Percentiles rank a stretch among this genome's conserved stretches.
phyloP scores from a whole-genome alignment of 2,329 filamentous ascomycete species.

The Ophiostoma tasmaniense region DNA sequence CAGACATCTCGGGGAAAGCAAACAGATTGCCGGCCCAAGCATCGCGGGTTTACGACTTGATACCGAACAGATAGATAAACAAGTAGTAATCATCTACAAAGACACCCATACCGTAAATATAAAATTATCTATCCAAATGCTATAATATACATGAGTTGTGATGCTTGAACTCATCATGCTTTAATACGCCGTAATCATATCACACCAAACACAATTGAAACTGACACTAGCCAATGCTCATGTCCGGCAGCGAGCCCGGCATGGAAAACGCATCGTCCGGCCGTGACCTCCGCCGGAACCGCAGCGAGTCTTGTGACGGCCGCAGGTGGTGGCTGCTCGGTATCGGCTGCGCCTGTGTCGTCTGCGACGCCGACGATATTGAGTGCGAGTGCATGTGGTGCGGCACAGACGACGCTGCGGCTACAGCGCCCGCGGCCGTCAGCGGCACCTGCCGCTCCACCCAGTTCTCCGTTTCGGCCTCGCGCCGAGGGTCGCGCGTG shows the following conservation, averaged over 20 bases:
- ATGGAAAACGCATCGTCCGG: slow-evolving; percentile 34
- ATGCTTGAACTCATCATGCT: background rate
- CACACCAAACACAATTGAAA: background rate
- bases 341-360: background rate
- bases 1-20: too few relatives aligned
- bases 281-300: slow-evolving; percentile 31
- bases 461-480: slow-evolving; percentile 22
- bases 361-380: background rate
- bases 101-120: background rate
- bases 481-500: slow-evolving; percentile 27
- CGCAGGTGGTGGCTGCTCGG: slow-evolving; percentile 13
- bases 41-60: too few relatives aligned
- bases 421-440: slow-evolving; percentile 15
- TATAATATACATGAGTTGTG: slow-evolving; percentile 1
- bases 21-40: too few relatives aligned
- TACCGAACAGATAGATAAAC: too few relatives aligned
- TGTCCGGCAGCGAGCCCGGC: slow-evolving; percentile 39
- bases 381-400: slow-evolving; percentile 9
- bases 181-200: background rate
- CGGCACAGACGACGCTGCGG: slow-evolving; percentile 8
- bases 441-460: slow-evolving; percentile 21
- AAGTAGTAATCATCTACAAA: too few relatives aligned
- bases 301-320: slow-evolving; percentile 28
- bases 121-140: background rate
- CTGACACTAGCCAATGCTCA: slow-evolving; percentile 20